phyloP scores from a whole-genome alignment of 345 rosid species.

The Turritis glabra region DNA sequence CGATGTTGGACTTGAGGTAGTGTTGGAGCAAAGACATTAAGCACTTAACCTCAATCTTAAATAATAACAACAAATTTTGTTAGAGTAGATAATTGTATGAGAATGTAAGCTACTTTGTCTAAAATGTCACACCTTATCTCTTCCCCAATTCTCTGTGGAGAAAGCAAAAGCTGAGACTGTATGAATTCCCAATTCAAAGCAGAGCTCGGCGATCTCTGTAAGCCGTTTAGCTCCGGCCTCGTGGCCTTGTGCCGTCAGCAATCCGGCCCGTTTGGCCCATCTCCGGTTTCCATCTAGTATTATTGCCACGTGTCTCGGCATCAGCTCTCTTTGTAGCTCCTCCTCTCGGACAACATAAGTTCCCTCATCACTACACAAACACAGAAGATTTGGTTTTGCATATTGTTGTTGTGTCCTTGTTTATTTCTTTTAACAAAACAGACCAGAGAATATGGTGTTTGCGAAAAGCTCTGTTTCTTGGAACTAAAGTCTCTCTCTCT shows the following conservation, averaged over 20 bases:
- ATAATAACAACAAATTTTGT: background rate
- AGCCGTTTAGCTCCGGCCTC: slow-evolving; percentile 56
- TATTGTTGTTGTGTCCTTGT: background rate
- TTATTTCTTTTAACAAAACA: background rate
- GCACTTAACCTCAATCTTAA: slow-evolving; percentile 55
- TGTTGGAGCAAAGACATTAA: slow-evolving; percentile 58
- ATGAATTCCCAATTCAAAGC: slow-evolving; percentile 48
- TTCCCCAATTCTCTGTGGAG: slow-evolving; percentile 69
- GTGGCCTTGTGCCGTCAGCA: slow-evolving; percentile 52
- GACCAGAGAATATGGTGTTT: background rate
- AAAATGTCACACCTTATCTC: slow-evolving; percentile 50
- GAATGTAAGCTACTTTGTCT: background rate
- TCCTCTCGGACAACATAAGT: background rate
- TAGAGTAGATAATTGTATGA: background rate
- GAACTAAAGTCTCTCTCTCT: no score
- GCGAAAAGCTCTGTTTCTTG: no score
- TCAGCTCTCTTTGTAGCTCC: slow-evolving; percentile 39
- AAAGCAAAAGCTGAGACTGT: slow-evolving; percentile 76
- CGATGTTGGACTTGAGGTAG: slow-evolving; percentile 39
- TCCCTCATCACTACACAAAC: background rate
- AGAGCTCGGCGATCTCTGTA: slow-evolving; percentile 43
- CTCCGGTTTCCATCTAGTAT: slow-evolving; percentile 78
- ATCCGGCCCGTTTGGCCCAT: slow-evolving; percentile 61
- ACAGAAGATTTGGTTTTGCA: background rate
- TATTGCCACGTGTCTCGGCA: slow-evolving; percentile 74